Evolutionary conservation across 768 basidiomycete species (phyloP), one percentile per base, ranked within the genome.

Genomic region (Phylloporus arenicola): DNA sequence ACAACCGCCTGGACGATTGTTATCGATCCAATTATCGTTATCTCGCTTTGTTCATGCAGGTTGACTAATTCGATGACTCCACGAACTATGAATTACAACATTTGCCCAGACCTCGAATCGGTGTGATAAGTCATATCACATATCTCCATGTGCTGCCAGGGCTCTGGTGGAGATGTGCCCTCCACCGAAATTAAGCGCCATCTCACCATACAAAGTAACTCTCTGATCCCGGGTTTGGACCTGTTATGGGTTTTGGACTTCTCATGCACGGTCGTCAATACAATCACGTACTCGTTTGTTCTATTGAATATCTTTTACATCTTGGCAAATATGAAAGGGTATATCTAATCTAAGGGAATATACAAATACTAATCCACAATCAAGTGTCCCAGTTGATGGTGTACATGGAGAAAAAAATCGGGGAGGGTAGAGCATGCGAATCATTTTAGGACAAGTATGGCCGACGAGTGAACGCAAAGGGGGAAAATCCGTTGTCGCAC

Each of bases 391-490:
- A 43, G 51, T 53, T 20, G 33, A 19, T 37, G 25, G 13, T 24
- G 27, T 54, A 57, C 52, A 61, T 17, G 33, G 27, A 33, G 11
- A 29, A n/a, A 27, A 24, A 27, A 10, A 10, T 30, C 14, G 14
- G 4, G 8, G 10, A 19, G n/a, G 14, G 10, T 12, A 19, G 19
- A 13, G 6, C 20, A 24, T 7, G 6, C 39, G 13, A 48, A 6
- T 50, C 16, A 5, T 13, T 44, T 52, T 66, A 70, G 55, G 55
- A 60, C 56, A 63, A 70, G 57, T 54, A 63, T 38, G 52, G 64
- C 38, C 64, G 70, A 52, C 72, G 76, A 29, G 71, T 68, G 42
- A 77, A 73, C 27, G 72, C 74, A 55, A 78, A 77, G 52, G 76
- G 70, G 6, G 71, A 65, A 54, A 75, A 77, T 42, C 65, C 66